Base-by-base conservation (phyloP, 352 stramenopile genomes). In the Plasmopara muralis region DNA sequence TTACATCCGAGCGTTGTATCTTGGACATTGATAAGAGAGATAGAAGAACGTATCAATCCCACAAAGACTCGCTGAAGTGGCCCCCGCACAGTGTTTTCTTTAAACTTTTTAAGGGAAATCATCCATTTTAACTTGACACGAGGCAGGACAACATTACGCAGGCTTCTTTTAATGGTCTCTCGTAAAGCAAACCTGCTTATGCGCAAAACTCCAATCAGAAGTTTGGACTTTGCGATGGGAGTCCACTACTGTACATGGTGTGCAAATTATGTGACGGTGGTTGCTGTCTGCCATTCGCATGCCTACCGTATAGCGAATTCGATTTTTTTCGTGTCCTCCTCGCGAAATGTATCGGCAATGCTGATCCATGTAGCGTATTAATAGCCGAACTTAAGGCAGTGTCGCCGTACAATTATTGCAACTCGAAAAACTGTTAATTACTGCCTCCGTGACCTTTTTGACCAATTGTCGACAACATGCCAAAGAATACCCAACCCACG, bases 401-500 rank as follows among this genome's bases (percentile, higher is more conserved):
- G 9, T 14, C 30, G 1, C 20, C 20, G 3, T 3, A n/a, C 20
- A 25, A 25, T 25, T 25, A 25, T 25, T 25, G 20, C 37, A 50
- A 46, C 20, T 16, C 13, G 9, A 16, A 12, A 6, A 51, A 10
- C 41, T 46, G 18, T 35, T 2, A 12, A 35, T 61, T 64, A 61
- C 40, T 47, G 34, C 57, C 60, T 46, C 57, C 16, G 5, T 9
- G n/a, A 41, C 37, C 40, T 12, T 30, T 68, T 69, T 66, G 57
- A 55, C 56, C 61, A 66, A 69, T 69, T 63, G 51, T 29, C 35
- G 42, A 13, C 12, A 33, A 50, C n/a, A 39, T 34, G n/a, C 43
- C 44, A 42, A 20, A 53, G 44, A 30, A 66, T 51, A 63, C 37
- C 50, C 25, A 59, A 43, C 38, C 25, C 55, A 57, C 57, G 55